Percentiles rank a stretch among this genome's conserved stretches.
phyloP scores from a whole-genome alignment of 352 stramenopile species.

The Globisporangium radiosum region DNA sequence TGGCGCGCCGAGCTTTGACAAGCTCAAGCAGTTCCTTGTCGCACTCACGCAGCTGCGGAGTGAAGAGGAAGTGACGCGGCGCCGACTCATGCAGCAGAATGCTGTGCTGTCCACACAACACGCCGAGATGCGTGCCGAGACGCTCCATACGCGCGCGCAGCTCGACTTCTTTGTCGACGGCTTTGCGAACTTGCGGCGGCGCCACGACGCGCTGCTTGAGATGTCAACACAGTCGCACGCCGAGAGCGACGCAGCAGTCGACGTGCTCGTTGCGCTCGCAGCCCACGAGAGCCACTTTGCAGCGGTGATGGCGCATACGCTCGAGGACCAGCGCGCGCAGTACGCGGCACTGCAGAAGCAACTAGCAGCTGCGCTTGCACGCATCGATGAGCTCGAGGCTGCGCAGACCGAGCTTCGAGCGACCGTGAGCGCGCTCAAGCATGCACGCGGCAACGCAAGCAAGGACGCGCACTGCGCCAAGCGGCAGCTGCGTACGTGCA shows the following conservation, averaged over 20 bases:
- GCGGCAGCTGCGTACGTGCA: conserved; percentile 42
- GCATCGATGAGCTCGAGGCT: conserved; percentile 21
- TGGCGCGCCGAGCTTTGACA: conserved; percentile 59
- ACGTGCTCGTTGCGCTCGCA: conserved; percentile 53
- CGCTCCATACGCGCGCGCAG: conserved; percentile 54
- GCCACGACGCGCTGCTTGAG: conserved; percentile 55
- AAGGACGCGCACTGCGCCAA: conserved; percentile 61
- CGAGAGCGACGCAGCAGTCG: conserved; percentile 49
- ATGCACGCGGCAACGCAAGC: conserved; percentile 35
- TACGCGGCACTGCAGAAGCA: conserved; percentile 24
- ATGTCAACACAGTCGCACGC: conserved; percentile 48
- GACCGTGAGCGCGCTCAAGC: conserved; percentile 40
- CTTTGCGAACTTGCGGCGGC: conserved; percentile 56
- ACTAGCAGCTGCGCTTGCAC: conserved; percentile 16
- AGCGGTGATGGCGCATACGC: conserved; percentile 37
- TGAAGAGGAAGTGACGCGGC: conserved; percentile 53
- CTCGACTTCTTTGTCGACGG: conserved; percentile 78
- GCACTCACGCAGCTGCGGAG: conserved; percentile 44
- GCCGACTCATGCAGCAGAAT: conserved; percentile 48
- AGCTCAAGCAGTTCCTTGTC: conserved; percentile 67
- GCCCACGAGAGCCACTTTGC: conserved; percentile 53
- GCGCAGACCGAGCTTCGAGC: conserved; percentile 34
- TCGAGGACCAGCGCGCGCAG: conserved; percentile 32
- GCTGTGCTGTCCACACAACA: conserved; percentile 40
- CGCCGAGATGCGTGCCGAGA: conserved; percentile 48